A percentile compares a stretch with the other conserved stretches of the same genome.
Evolutionary conservation across 177 flowering plant genomes (phyloP).

Genomic region (Vitis hybrid): DNA sequence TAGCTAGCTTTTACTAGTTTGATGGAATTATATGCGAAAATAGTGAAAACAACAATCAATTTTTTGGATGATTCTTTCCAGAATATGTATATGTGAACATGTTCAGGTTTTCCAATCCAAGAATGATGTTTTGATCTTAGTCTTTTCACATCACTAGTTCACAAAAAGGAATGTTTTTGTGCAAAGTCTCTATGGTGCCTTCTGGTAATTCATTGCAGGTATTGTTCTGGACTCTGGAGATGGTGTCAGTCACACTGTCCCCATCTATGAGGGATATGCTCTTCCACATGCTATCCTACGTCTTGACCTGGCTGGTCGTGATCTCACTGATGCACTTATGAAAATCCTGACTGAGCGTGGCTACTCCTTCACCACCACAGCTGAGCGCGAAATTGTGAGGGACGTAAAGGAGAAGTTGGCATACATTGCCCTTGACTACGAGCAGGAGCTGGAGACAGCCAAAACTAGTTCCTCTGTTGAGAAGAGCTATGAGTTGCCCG

Average conservation of each 20-base stretch:
- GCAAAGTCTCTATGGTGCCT: background rate
- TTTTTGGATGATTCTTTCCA: too few relatives aligned
- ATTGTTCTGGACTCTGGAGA: constrained; percentile 53
- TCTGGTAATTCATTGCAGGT: constrained; percentile 20
- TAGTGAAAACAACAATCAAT: too few relatives aligned
- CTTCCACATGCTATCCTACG: constrained; percentile 58
- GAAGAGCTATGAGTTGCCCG: constrained; percentile 52
- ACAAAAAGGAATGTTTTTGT: background rate
- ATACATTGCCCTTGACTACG: constrained; percentile 49
- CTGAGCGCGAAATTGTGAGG: constrained; percentile 50
- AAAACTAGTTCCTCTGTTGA: constrained; percentile 50
- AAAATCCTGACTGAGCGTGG: constrained; percentile 52
- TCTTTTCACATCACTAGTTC: too few relatives aligned
- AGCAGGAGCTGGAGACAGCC: constrained; percentile 43
- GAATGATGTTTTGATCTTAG: too few relatives aligned
- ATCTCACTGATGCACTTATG: constrained; percentile 45
- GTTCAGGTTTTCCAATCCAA: too few relatives aligned
- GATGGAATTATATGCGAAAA: too few relatives aligned
- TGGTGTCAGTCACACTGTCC: constrained; percentile 54
- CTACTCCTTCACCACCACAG: constrained; percentile 44
- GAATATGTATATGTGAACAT: too few relatives aligned
- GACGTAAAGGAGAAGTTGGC: constrained; percentile 50
- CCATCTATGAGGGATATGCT: constrained; percentile 46
- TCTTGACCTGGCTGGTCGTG: constrained; percentile 53
- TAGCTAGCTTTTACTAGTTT: too few relatives aligned